Conservation (phyloP, 2,329 filamentous ascomycete species). For the Diplodia intermedia region DNA sequence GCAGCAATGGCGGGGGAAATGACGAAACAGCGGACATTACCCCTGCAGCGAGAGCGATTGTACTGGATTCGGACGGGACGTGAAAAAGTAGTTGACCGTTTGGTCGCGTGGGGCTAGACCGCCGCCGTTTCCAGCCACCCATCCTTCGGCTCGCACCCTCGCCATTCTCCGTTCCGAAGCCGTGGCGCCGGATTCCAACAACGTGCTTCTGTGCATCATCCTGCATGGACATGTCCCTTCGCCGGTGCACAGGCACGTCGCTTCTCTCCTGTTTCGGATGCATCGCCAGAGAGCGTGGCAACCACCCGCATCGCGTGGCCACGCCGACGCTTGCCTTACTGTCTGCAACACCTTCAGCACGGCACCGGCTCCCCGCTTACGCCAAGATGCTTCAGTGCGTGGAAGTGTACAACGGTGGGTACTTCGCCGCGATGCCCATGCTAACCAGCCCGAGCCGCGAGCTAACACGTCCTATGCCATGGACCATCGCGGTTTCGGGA, state of each 20-base stretch:
- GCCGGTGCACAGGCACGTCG: neutral
- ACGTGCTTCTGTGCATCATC: neutral
- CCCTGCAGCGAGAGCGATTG: no score
- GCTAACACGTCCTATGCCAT: neutral
- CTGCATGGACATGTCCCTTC: neutral
- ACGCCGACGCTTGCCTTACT: neutral
- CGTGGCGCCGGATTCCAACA: neutral
- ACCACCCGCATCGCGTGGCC: neutral
- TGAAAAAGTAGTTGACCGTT: neutral
- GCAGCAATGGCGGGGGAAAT: no score
- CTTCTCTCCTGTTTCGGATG: neutral
- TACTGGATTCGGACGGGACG: no score
- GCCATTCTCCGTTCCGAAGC: neutral
- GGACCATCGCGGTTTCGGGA: neutral
- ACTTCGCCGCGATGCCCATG: neutral
- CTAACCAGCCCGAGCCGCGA: neutral
- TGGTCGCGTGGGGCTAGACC: neutral
- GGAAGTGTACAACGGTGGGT: neutral
- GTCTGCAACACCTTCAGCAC: neutral
- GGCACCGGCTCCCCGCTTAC: neutral
- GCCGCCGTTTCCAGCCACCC: neutral
- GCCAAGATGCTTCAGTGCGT: neutral
- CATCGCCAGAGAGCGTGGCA: neutral
- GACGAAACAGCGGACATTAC: no score
- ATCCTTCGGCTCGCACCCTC: neutral